phyloP scores from a whole-genome alignment of 139 green algal genomes.

The Micractinium conductrix region DNA sequence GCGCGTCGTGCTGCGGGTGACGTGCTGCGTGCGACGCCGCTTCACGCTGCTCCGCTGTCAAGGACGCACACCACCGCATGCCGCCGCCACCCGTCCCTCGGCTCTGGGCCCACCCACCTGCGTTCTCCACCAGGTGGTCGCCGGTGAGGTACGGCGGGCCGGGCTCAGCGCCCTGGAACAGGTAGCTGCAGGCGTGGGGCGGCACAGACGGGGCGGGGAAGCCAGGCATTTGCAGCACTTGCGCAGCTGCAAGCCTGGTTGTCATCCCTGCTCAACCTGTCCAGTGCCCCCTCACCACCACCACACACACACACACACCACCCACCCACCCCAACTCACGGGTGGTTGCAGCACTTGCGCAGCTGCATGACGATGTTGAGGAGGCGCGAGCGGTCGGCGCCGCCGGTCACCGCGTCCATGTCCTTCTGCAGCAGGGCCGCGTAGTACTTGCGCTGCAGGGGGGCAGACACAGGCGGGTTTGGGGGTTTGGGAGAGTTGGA shows the following conservation, averaged over 20 bases:
- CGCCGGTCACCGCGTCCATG: constrained; percentile 85
- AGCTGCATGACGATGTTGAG: constrained; percentile 99
- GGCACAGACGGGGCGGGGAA: not conserved
- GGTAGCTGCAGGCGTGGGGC: constrained; percentile 43
- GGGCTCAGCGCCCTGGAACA: constrained; percentile 91
- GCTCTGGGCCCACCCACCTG: constrained; percentile 27
- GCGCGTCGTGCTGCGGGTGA: no score
- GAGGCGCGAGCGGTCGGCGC: constrained; percentile 88
- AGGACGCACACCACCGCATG: not conserved
- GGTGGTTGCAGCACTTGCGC: constrained; percentile 99
- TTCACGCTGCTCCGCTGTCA: not conserved
- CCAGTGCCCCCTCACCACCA: constrained; percentile 49
- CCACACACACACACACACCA: no score
- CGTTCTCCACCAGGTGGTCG: constrained; percentile 87
- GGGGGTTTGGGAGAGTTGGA: no score
- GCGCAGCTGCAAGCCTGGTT: no score
- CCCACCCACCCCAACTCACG: constrained; percentile 62
- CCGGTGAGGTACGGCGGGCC: constrained; percentile 94
- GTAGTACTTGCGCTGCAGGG: constrained; percentile 76
- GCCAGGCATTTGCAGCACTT: not conserved
- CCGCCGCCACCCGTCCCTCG: not conserved
- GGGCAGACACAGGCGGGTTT: not conserved
- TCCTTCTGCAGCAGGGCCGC: constrained; percentile 95
- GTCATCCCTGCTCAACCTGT: no score
- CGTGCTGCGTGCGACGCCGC: no score